phyloP scores from a whole-genome alignment of 352 stramenopile species.

The Globisporangium echinulatum region DNA sequence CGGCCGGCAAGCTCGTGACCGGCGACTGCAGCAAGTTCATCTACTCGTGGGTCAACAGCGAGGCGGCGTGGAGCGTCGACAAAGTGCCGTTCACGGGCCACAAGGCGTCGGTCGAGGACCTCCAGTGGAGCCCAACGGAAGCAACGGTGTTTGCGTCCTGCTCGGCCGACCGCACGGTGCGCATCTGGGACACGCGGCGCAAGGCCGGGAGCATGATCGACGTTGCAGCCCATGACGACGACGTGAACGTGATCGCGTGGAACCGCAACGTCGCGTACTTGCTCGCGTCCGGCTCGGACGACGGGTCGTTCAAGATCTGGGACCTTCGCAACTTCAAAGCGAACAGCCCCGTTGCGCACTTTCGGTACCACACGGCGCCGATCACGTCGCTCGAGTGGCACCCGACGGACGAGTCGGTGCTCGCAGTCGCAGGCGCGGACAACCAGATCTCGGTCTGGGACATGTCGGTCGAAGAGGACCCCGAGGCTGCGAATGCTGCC shows the following conservation, averaged over 20 bases:
- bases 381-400: slow-evolving; percentile 99
- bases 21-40: slow-evolving; percentile 97
- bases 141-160: slow-evolving; percentile 94
- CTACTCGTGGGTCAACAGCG: slow-evolving; percentile 89
- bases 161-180: slow-evolving; percentile 91
- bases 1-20: slow-evolving; percentile 88
- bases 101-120: slow-evolving; percentile 93
- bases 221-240: slow-evolving; percentile 89
- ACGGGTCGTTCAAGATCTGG: slow-evolving; percentile 97
- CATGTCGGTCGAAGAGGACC: slow-evolving; percentile 98
- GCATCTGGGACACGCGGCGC: slow-evolving; percentile 97
- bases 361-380: slow-evolving; percentile 93
- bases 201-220: slow-evolving; percentile 92
- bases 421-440: slow-evolving; percentile 92
- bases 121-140: slow-evolving; percentile 98
- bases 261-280: slow-evolving; percentile 97
- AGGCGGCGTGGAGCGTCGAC: slow-evolving; percentile 79
- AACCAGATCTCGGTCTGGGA: slow-evolving; percentile 98
- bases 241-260: slow-evolving; percentile 99
- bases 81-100: slow-evolving; percentile 90
- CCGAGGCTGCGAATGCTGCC: slow-evolving; percentile 51
- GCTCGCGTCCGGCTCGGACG: slow-evolving; percentile 95
- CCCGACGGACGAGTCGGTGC: slow-evolving; percentile 98
- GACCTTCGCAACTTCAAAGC: slow-evolving; percentile 93
- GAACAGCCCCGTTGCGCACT: slow-evolving; percentile 89